These are phyloP conservation scores for Ceratorhiza oryzae-sativae DNA, from an alignment of 1,284 basidiomycete species.

Conservation along the genomic window DNA sequence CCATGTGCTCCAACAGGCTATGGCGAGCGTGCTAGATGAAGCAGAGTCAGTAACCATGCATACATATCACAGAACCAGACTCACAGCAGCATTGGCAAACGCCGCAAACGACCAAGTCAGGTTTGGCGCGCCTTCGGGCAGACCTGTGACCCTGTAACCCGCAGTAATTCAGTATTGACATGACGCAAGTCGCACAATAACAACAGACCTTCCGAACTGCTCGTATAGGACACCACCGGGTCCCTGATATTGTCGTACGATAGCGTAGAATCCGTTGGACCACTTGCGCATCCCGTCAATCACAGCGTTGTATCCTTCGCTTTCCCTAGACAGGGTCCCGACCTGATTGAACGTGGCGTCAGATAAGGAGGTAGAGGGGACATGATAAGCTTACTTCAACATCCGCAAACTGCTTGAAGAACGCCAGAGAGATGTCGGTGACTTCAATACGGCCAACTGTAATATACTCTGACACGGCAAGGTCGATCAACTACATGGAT, in stretches of 20 bases:
- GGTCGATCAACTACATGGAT: constrained; percentile 46
- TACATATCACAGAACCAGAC: background rate
- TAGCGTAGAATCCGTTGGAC: constrained; percentile 50
- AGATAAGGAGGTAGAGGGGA: background rate
- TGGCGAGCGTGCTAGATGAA: constrained; percentile 28
- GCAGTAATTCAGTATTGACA: background rate
- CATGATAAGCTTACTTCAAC: background rate
- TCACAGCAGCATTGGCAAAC: constrained; percentile 46
- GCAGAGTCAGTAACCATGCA: background rate
- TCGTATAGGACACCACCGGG: constrained; percentile 52
- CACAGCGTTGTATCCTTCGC: constrained; percentile 44
- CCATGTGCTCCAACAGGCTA: constrained; percentile 1
- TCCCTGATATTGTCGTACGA: constrained; percentile 46
- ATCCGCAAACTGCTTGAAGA: constrained; percentile 49
- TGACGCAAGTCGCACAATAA: background rate
- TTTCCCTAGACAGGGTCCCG: background rate
- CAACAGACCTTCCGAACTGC: constrained; percentile 51
- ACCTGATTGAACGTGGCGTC: background rate
- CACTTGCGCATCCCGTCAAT: constrained; percentile 45
- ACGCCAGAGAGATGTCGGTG: constrained; percentile 44
- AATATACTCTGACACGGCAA: constrained; percentile 44
- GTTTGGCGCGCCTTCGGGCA: constrained; percentile 50
- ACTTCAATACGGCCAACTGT: constrained; percentile 45
- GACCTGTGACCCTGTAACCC: constrained; percentile 45
- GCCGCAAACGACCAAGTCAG: constrained; percentile 54